These are phyloP conservation scores for Mucor plumbeus DNA, from an alignment of 371 early-diverging fungal genomes.

Conservation along the genomic window DNA sequence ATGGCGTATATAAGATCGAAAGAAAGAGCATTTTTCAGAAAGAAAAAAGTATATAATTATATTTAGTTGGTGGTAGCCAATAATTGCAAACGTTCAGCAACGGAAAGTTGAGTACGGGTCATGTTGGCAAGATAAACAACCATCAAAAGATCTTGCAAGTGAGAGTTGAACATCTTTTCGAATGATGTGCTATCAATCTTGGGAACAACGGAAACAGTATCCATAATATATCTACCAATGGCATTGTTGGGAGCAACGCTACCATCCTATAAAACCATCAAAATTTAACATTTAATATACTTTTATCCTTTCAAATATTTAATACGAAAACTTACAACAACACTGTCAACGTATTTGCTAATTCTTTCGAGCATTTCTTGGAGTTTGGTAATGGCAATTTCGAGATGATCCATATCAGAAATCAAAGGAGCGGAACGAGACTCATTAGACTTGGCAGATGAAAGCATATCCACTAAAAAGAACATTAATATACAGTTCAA, in stretches of 20 bases:
- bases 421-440: constrained; percentile 65
- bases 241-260: constrained; percentile 74
- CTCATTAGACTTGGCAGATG: constrained; percentile 68
- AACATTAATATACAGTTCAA: neutral
- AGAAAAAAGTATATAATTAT: constrained; percentile 1
- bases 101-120: constrained; percentile 91
- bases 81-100: constrained; percentile 89
- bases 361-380: constrained; percentile 87
- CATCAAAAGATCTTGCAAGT: constrained; percentile 93
- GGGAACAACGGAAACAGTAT: constrained; percentile 90
- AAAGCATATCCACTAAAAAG: constrained; percentile 75
- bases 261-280: constrained; percentile 49
- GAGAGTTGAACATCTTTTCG: constrained; percentile 90
- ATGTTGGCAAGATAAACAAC: constrained; percentile 94
- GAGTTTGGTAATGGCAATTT: constrained; percentile 77
- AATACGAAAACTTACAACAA: constrained; percentile 61
- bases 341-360: constrained; percentile 81
- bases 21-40: neutral
- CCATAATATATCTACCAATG: constrained; percentile 93
- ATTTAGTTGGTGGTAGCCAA: constrained; percentile 57
- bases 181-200: constrained; percentile 85
- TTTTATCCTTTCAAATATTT: neutral
- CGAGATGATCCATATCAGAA: constrained; percentile 91
- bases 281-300: neutral
- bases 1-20: constrained; percentile 7